Conservation (phyloP, 805 yeast genomes). For the Dipodascus geniculatus region DNA sequence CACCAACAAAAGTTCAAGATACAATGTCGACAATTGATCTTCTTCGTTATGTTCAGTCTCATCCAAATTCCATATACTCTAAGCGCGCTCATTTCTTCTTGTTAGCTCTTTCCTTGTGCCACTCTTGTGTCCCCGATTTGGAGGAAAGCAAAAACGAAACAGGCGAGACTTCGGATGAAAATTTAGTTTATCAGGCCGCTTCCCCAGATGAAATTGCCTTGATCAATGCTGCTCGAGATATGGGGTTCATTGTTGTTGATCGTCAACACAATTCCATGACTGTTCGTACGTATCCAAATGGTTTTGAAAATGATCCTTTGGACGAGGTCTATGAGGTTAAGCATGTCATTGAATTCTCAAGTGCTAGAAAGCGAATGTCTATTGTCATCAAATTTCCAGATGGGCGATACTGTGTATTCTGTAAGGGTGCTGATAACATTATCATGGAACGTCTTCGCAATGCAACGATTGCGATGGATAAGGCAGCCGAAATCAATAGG, state of each 20-base stretch:
- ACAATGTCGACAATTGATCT: constrained; percentile 52
- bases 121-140: constrained; percentile 64
- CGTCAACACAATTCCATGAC: constrained; percentile 48
- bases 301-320: constrained; percentile 53
- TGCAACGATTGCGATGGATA: constrained; percentile 45
- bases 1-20: constrained; percentile 31
- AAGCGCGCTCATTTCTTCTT: constrained; percentile 68
- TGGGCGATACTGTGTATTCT: constrained; percentile 58
- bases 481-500: constrained; percentile 49
- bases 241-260: constrained; percentile 79
- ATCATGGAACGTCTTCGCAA: constrained; percentile 63
- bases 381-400: constrained; percentile 71
- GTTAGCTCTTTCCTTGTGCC: constrained; percentile 75
- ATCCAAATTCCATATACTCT: constrained; percentile 63
- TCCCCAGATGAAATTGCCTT: constrained; percentile 96
- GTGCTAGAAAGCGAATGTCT: constrained; percentile 89
- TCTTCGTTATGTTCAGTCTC: constrained; percentile 52
- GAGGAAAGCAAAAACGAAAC: constrained; percentile 17
- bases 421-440: constrained; percentile 94
- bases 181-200: constrained; percentile 77
- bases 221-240: constrained; percentile 87
- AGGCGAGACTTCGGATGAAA: constrained; percentile 29
- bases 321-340: constrained; percentile 63
- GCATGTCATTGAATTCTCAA: constrained; percentile 76
- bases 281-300: constrained; percentile 72